Evolutionary conservation across 2,329 filamentous ascomycete species (phyloP).

Genomic region (Geosmithia putterillii): DNA sequence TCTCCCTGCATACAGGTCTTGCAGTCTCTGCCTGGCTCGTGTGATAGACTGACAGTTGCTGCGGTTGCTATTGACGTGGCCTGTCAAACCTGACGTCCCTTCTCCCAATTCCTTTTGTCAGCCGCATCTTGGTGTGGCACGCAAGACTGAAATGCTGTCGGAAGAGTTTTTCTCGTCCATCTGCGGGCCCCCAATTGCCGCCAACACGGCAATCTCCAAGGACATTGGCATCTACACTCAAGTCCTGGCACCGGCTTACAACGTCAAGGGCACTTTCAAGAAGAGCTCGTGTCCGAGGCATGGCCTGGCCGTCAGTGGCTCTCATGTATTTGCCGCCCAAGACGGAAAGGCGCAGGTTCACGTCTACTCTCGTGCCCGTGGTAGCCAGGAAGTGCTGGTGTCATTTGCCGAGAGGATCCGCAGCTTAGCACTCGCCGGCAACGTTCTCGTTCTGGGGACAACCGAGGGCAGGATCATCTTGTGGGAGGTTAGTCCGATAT

Average conservation of each 20-base stretch:
- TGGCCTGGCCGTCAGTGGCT: slow-evolving; percentile 65
- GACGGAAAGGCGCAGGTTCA: slow-evolving; percentile 85
- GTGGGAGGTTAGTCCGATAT: slow-evolving; percentile 63
- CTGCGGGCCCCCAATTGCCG: slow-evolving; percentile 42
- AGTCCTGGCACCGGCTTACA: slow-evolving; percentile 64
- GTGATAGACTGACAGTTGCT: neutral
- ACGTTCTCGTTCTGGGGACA: slow-evolving; percentile 70
- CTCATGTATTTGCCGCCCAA: slow-evolving; percentile 86
- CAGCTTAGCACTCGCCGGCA: slow-evolving; percentile 59
- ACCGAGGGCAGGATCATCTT: slow-evolving; percentile 74
- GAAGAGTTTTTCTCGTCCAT: slow-evolving; percentile 49
- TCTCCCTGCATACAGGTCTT: neutral
- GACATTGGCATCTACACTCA: slow-evolving; percentile 84
- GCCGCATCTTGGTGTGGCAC: neutral
- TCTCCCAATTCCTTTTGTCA: neutral
- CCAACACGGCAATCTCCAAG: slow-evolving; percentile 54
- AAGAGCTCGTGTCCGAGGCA: slow-evolving; percentile 76
- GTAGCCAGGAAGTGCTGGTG: slow-evolving; percentile 78
- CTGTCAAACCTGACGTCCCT: neutral
- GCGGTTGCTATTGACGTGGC: neutral
- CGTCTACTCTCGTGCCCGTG: slow-evolving; percentile 74
- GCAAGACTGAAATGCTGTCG: slow-evolving; percentile 33
- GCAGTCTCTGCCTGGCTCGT: neutral
- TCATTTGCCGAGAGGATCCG: slow-evolving; percentile 81
- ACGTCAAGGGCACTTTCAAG: slow-evolving; percentile 73